These are phyloP conservation scores for Erodium chrysanthum DNA, from an alignment of 441 rosid species.

Conservation along the genomic window DNA sequence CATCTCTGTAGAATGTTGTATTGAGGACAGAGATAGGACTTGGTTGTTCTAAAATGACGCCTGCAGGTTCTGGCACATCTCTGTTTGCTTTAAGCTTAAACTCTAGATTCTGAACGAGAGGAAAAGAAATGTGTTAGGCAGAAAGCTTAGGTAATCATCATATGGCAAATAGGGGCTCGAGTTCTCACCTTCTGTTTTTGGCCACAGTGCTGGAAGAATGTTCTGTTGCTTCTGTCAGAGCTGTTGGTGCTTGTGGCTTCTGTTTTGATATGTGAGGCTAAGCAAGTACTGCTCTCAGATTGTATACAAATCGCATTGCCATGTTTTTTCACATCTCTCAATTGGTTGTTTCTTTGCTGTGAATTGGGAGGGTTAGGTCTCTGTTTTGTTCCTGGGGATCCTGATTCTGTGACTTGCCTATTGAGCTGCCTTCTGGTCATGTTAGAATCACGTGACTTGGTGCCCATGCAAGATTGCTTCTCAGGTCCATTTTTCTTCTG, in stretches of 20 bases:
- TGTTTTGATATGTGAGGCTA: conserved; percentile 39
- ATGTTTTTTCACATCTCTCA: conserved; percentile 39
- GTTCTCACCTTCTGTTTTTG: conserved; percentile 35
- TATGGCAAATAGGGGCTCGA: conserved; percentile 14
- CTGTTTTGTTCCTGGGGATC: conserved; percentile 33
- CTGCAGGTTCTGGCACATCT: conserved; percentile 27
- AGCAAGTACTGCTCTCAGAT: conserved; percentile 49
- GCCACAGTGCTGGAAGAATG: conserved; percentile 27
- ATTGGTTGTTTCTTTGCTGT: conserved; percentile 38
- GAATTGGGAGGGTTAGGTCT: conserved; percentile 29
- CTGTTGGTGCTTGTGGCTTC: conserved; percentile 43
- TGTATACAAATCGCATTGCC: conserved; percentile 33
- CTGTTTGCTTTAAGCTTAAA: conserved; percentile 29
- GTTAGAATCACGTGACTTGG: conserved; percentile 30
- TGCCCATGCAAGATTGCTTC: conserved; percentile 33
- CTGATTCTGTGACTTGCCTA: conserved; percentile 38
- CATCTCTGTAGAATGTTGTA: conserved; percentile 58
- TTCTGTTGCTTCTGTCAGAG: conserved; percentile 27
- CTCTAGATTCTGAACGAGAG: conserved; percentile 37
- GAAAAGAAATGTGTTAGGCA: conserved; percentile 18
- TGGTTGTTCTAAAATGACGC: conserved; percentile 59
- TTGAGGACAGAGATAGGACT: conserved; percentile 94
- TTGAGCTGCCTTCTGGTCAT: conserved; percentile 34
- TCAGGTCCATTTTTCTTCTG: conserved; percentile 42
- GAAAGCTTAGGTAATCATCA: conserved; percentile 11